Evolutionary conservation across 306 rosid genomes (phyloP), one percentile per base, ranked within the genome.

Genomic region (Cucumis melo): DNA sequence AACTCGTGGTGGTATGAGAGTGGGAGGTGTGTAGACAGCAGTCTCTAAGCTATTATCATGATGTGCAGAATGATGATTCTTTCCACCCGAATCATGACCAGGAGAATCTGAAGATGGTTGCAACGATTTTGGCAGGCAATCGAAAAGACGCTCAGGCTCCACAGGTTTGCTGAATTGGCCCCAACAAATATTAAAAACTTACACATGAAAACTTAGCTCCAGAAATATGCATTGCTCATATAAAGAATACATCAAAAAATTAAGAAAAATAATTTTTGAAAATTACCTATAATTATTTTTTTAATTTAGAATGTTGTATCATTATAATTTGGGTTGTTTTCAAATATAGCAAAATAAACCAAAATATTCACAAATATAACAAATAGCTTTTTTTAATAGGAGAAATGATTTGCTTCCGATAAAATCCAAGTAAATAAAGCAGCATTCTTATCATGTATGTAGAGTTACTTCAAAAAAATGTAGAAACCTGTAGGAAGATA

Each of bases 71-170:
- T 85, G 96, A 55, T 82, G 86, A 73, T 80, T 80, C 83, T 84
- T 91, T 79, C 86, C 89, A 82, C 75, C 78, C 42, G 85, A 72
- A 32, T 91, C 89, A 41, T 82, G 88, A 21, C 87, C 96, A 76
- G 99, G 96, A 68, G 98, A 93, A 59, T 88, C 96, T 11, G 97
- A 82, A 17, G 96, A 90, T 74, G 98, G 99, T 78, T 94, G 87
- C 85, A 94, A 83, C n/a, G 98, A 90, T 85, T 88, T 94, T 34
- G 98, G 97, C 77, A 94, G 97, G 81, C 99, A 87, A 71, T 94
- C 99, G 62, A 94, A 94, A 82, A 94, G 96, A 54, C 97, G 92
- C 68, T 94, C 96, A 64, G 98, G 99, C 73, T 94, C 99, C 96
- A 94, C 99, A 48, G 98, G 93, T 82, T 94, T 94, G 90, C 99